Percentiles rank a stretch among this genome's conserved stretches.
These are phyloP conservation scores for Paramecium sexaurelia DNA, from an alignment of 73 alveolate species.

Conservation along the genomic window DNA sequence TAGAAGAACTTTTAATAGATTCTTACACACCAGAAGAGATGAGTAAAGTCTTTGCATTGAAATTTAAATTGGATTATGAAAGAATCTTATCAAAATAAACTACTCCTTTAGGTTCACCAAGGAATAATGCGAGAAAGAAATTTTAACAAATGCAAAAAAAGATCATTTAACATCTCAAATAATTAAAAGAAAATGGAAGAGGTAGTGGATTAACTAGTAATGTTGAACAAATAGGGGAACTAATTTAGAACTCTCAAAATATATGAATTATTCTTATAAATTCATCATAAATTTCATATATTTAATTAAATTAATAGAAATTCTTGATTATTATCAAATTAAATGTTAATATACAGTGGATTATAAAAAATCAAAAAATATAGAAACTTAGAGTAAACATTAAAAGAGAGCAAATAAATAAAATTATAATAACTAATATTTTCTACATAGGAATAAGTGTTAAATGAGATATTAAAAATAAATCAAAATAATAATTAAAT, in stretches of 20 bases:
- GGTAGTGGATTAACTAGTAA: neutral
- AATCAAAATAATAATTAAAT: too few species aligned
- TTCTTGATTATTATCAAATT: too few species aligned
- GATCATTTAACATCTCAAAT: neutral
- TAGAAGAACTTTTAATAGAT: conserved; percentile 21
- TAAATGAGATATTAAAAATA: too few species aligned
- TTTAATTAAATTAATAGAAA: too few species aligned
- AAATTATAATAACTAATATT: too few species aligned
- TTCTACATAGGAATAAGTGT: too few species aligned
- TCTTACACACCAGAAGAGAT: neutral
- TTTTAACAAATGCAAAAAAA: neutral
- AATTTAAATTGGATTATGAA: conserved; percentile 12
- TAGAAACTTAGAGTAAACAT: too few species aligned
- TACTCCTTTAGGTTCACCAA: neutral
- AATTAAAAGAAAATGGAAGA: neutral
- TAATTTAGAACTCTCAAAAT: neutral
- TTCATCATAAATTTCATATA: neutral
- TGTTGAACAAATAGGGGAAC: neutral
- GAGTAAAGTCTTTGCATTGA: neutral
- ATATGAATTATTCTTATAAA: neutral
- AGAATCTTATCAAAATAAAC: neutral
- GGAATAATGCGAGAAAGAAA: neutral
- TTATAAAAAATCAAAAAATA: too few species aligned
- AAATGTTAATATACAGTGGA: too few species aligned
- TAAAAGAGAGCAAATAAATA: too few species aligned